phyloP scores from a whole-genome alignment of 768 basidiomycete genomes.

The Macrocybe gigantea region DNA sequence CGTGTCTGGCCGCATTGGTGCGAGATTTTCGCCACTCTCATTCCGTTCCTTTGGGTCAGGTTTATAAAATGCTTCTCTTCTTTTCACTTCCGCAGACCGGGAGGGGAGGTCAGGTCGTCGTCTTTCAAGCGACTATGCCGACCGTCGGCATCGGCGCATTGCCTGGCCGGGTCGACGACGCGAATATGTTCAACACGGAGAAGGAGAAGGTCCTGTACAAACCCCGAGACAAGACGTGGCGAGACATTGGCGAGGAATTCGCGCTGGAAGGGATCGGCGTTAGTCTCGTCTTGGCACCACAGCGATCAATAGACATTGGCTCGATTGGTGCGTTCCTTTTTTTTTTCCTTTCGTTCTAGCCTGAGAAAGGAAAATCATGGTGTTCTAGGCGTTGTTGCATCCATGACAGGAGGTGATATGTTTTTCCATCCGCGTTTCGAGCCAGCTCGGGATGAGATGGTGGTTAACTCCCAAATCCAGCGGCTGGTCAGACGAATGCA shows the following conservation, averaged over 20 bases:
- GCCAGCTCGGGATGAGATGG: slow-evolving; percentile 53
- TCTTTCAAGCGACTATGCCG: slow-evolving; percentile 68
- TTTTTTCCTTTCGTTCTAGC: background rate
- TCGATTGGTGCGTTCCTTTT: slow-evolving; percentile 57
- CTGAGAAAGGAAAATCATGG: background rate
- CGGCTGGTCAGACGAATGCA: slow-evolving; percentile 64
- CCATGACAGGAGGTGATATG: slow-evolving; percentile 81
- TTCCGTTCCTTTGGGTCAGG: background rate
- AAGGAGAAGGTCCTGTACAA: slow-evolving; percentile 80
- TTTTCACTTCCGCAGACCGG: slow-evolving; percentile 36
- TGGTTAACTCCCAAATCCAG: slow-evolving; percentile 71
- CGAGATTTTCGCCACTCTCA: slow-evolving; percentile 15
- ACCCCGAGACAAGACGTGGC: slow-evolving; percentile 78
- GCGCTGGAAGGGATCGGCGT: slow-evolving; percentile 88
- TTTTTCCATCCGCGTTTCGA: slow-evolving; percentile 93
- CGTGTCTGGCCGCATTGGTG: slow-evolving; percentile 67
- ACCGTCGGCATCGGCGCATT: slow-evolving; percentile 71
- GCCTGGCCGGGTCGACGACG: slow-evolving; percentile 49
- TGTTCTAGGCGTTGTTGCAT: slow-evolving; percentile 53
- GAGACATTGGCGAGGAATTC: slow-evolving; percentile 79
- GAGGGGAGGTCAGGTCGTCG: slow-evolving; percentile 70
- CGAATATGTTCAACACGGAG: slow-evolving; percentile 70
- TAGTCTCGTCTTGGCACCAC: slow-evolving; percentile 81
- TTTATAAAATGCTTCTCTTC: background rate
- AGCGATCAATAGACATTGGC: slow-evolving; percentile 77